Base-by-base conservation (phyloP, 805 yeast genomes). In the Nakazawaea laoshanensis region DNA sequence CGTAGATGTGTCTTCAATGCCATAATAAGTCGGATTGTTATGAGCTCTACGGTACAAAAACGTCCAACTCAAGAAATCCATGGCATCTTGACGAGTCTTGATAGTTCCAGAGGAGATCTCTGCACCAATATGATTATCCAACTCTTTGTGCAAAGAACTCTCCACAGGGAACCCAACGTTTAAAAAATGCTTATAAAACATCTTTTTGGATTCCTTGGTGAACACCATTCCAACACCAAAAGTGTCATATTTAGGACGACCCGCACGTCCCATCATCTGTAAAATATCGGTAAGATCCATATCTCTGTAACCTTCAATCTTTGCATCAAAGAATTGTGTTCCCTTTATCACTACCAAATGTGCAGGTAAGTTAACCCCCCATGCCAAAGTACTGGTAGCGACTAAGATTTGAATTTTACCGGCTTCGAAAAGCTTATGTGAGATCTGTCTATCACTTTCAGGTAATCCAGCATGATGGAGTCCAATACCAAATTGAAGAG, bases 181-280 rank as follows among this genome's bases (percentile, higher is more conserved):
- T 46, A 81, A 50, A 50, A 81, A 81, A 52, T 82, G 84, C 50
- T 82, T 82, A 59, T 81, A 81, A 44, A 81, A 82, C 40, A 69
- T 65, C 54, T 81, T 81, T 42, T 82, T 81, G 7, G 79, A 64
- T 42, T 81, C 87, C 48, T 77, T 78, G 7, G 92, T 82, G 49
- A 69, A 80, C 2, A 81, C 84, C 35, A 81, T 74, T 1, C 86
- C 86, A 32, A 67, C 80, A 47, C 89, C 89, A 41, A 77, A 73
- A 8, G 83, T 77, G 56, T 82, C 89, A 47, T 63, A 82, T 1
- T 85, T 84, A 1, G 89, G 89, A 41, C 89, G 70, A 29, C 89
- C 89, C 0, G 89, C 89, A 50, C 89, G 61, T 24, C 89, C 89
- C 86, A 79, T 78, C 87, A 79, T 80, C 52, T 79, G 92, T 37